Base-by-base conservation (phyloP, 2,329 filamentous ascomycete species). In the Xenosphaeropsis pyriputrescens region DNA sequence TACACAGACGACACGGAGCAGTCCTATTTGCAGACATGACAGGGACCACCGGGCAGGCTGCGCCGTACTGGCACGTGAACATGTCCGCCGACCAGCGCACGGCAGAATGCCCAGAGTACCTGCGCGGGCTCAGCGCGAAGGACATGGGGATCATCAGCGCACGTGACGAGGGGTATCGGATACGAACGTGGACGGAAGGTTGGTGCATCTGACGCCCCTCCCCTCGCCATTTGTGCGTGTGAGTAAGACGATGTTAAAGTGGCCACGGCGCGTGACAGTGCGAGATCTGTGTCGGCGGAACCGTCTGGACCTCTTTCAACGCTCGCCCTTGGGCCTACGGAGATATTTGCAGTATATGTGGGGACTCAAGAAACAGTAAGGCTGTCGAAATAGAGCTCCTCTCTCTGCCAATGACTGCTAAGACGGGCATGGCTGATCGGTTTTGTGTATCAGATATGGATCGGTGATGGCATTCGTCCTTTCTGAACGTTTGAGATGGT, bases 61-160 rank as follows among this genome's bases (percentile, higher is more conserved):
- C 18, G 33, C 78, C 80, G 0, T 93, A 80, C 63, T 94, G 86
- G 86, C 79, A 89, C 44, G 68, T 81, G 57, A 94, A 94, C 56
- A 62, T 93, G 13, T 75, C 82, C 0, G 58, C 62, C 29, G 55
- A 64, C 18, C 60, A 79, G 44, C 73, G 78, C 54, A 74, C 77
- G 0, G 48, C 58, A 2, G 64, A 75, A 38, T 93, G 86, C 51
- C 88, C 88, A 0, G 66, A 70, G 5, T 91, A 74, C 53, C 70
- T 95, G 29, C 57, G 53, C 36, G 64, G 72, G 45, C 61, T 79
- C 39, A 68, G 64, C 36, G 61, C 64, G 33, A 93, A 91, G 59
- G 83, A 93, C 55, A 63, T 67, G 12, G 53, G 56, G 32, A 83
- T 86, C 50, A 68, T 95, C 45, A 64, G 68, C 42, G 86, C 76